Evolutionary conservation across 176 grass and related monocot genomes (phyloP), one percentile per base, ranked within the genome.

Genomic region (Oryza punctata): DNA sequence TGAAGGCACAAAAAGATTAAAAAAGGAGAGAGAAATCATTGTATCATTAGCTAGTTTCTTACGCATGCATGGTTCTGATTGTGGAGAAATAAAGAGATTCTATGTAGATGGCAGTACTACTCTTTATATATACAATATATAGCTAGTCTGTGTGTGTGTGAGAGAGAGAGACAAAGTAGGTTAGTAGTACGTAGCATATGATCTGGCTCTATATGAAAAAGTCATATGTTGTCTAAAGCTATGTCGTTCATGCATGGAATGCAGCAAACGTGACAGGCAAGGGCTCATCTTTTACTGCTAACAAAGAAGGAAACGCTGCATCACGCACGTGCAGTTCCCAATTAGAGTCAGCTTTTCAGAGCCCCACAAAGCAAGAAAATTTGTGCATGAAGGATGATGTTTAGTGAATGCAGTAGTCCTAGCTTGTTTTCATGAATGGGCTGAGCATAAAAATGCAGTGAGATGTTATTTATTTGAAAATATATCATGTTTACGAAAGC

Each of bases 201-300:
- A 14, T 60, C 57, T 76, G 74, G 29, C 50, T 60, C 57, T 76
- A 35, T 76, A 61, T 76, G 57, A 25, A 61, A 76, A 72, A 72
- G 74, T 38, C 52, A 35, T 76, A n/a, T 61, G 74, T 76, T 76
- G 74, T 76, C 28, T 76, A 76, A 76, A 76, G 74, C 49, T 57
- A 8, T 12, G 73, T n/a, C n/a, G n/a, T 59, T 11, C 54, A 23
- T 76, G 52, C 52, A 61, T 60, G 52, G 30, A 76, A 38, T 23
- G 19, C 46, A 76, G 49, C 27, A 38, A 37, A 0, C 10, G 50
- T 8, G 11, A 59, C 29, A 38, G 30, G 47, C 6, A 47, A 46
- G 43, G 43, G 25, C 28, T 75, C 72, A 54, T n/a, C 46, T 75
- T 75, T 75, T 75, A 54, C 72, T 54, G 72, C 46, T 27, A 75